Percentiles rank a stretch among this genome's conserved stretches.
Conservation (phyloP, 2,329 filamentous ascomycete species). For the Ascocoryne sarcoides region DNA sequence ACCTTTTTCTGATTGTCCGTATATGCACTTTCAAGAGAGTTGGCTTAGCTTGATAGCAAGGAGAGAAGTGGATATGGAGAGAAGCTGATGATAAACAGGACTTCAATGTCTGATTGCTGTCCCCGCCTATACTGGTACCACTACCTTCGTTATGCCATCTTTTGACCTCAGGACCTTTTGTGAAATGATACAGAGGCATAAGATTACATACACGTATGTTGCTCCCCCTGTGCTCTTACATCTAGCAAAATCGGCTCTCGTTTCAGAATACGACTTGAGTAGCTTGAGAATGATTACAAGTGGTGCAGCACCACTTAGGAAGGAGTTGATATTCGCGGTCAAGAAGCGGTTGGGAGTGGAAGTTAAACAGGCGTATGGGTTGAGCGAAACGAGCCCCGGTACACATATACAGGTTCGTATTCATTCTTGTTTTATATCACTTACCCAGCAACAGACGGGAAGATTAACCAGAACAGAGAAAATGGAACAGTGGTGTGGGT, state of each 20-base stretch:
- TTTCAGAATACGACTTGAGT: constrained; percentile 73
- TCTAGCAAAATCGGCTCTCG: constrained; percentile 66
- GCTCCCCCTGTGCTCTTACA: constrained; percentile 75
- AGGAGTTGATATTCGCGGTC: constrained; percentile 66
- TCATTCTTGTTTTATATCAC: neutral
- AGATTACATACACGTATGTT: constrained; percentile 67
- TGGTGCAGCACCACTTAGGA: constrained; percentile 73
- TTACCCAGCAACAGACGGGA: neutral
- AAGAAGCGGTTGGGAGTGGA: constrained; percentile 63
- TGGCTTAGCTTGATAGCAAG: neutral
- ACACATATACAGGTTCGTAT: constrained; percentile 56
- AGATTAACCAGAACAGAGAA: neutral
- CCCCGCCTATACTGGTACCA: constrained; percentile 53
- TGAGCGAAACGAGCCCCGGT: constrained; percentile 77
- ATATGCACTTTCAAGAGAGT: too few relatives aligned
- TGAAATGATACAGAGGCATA: constrained; percentile 61
- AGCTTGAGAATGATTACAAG: constrained; percentile 72
- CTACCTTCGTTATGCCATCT: constrained; percentile 59
- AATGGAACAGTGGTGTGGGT: neutral
- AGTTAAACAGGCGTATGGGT: constrained; percentile 83
- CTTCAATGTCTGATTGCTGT: constrained; percentile 63
- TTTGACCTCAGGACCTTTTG: constrained; percentile 77
- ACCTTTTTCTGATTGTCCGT: too few relatives aligned
- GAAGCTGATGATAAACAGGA: constrained; percentile 5
- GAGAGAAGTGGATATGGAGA: neutral